phyloP scores from a whole-genome alignment of 768 basidiomycete genomes.

The Naematelia encephala region DNA sequence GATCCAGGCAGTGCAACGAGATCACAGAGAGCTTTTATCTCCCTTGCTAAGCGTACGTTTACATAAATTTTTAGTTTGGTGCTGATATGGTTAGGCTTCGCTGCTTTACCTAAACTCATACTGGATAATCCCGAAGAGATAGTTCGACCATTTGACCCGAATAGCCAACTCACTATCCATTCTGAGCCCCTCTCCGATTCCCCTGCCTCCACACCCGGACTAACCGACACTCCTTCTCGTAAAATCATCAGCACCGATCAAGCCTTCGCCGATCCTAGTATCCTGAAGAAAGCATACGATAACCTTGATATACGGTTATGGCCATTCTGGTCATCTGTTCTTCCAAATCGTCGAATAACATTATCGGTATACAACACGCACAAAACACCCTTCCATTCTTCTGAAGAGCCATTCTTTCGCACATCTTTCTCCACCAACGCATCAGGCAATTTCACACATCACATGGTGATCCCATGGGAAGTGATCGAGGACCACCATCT shows the following conservation, averaged over 20 bases:
- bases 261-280: conserved; percentile 26
- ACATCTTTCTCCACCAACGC: conserved; percentile 60
- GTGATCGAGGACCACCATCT: conserved; percentile 60
- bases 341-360: conserved; percentile 62
- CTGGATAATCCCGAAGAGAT: not conserved
- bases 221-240: not conserved
- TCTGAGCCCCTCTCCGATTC: conserved; percentile 4
- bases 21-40: conserved; percentile 71
- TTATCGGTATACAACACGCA: conserved; percentile 53
- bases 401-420: conserved; percentile 56
- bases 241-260: conserved; percentile 16
- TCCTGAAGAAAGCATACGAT: conserved; percentile 61
- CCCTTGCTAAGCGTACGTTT: conserved; percentile 69
- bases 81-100: conserved; percentile 59
- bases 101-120: conserved; percentile 61
- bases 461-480: conserved; percentile 67
- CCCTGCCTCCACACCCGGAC: conserved; percentile 1
- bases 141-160: not conserved
- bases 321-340: conserved; percentile 66
- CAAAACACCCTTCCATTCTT: conserved; percentile 42
- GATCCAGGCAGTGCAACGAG: conserved; percentile 64
- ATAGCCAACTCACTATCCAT: not conserved
- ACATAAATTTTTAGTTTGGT: no score
- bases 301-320: conserved; percentile 74
- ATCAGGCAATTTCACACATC: conserved; percentile 71